phyloP scores from a whole-genome alignment of 2,329 filamentous ascomycete genomes.

The Furcasterigmium sp. region DNA sequence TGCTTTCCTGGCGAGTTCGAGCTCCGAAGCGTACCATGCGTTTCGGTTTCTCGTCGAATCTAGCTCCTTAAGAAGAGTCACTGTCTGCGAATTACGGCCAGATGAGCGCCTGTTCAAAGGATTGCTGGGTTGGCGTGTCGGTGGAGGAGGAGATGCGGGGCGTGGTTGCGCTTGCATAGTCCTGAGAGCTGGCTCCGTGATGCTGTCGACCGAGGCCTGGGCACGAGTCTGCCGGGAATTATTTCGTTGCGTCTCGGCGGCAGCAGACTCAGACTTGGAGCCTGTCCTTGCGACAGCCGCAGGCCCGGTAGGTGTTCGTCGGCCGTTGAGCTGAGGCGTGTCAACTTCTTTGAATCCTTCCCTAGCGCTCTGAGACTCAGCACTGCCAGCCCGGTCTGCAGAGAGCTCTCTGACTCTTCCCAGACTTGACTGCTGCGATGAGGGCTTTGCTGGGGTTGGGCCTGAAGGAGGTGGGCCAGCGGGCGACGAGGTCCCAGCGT shows the following conservation, averaged over 20 bases:
- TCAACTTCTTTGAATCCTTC: constrained; percentile 41
- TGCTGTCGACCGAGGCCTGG: constrained; percentile 65
- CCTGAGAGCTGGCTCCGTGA: constrained; percentile 50
- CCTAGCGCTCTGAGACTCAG: constrained; percentile 30
- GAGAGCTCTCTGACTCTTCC: constrained; percentile 45
- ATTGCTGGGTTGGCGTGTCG: constrained; percentile 51
- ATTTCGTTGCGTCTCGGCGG: constrained; percentile 23
- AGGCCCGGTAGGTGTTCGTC: constrained; percentile 50
- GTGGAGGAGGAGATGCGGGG: constrained; percentile 54
- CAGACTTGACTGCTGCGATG: constrained; percentile 30
- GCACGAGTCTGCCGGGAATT: constrained; percentile 39
- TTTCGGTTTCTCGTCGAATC: constrained; percentile 81
- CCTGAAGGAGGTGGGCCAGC: constrained; percentile 47
- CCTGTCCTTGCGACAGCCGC: constrained; percentile 21
- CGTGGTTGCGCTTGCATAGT: constrained; percentile 23
- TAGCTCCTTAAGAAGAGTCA: constrained; percentile 78
- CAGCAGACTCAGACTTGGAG: constrained; percentile 28
- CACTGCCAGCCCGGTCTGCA: constrained; percentile 34
- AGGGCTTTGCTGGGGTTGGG: constrained; percentile 44
- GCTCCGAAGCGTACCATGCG: constrained; percentile 94
- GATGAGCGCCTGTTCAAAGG: constrained; percentile 56
- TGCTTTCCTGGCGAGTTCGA: constrained; percentile 84
- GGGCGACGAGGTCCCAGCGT: constrained; percentile 28
- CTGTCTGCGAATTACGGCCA: constrained; percentile 59
- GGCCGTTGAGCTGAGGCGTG: constrained; percentile 51